Base-by-base conservation (phyloP, 225 moss, liverwort and hornwort genomes). In the Pseudisothecium myosuroides region DNA sequence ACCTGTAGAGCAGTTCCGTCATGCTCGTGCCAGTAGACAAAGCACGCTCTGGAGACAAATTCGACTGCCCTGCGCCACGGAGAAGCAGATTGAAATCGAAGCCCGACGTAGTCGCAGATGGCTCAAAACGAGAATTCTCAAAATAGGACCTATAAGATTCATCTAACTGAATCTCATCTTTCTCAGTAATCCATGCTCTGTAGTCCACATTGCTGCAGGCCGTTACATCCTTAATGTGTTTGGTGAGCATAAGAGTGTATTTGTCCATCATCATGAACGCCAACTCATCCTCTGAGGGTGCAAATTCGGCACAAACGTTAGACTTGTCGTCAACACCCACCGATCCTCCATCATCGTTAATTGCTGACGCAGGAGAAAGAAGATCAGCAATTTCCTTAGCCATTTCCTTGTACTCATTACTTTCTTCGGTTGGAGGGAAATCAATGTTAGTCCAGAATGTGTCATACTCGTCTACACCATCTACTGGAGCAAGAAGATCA, bases 1-100 rank as follows among this genome's bases (percentile, higher is more conserved):
- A 93, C 92, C 86, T 91, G 88, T 90, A 89, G 81, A 93, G 91
- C 81, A 93, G 71, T 85, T 90, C 91, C 32, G 89, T 88, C 75
- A 89, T 54, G 75, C 83, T 88, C 31, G 82, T 84, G 79, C 65
- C 61, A 80, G 74, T 34, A 32, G 85, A 85, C 61, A 87, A 49
- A 62, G 84, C 14, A 61, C 82, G 82, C 77, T 82, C 85, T 36
- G 66, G 58, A 76, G 90, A 92, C 36, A 76, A 72, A 88, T 58
- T 85, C 54, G 58, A 74, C 45, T 80, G 87, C 56, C 84, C 87
- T 59, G 67, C 37, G 80, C 73, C 52, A 76, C 87, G 92, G 54
- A 94, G 91, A 81, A 88, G 77, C 65, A 89, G n/a, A 80, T 88
- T 87, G 88, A 89, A 93, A 72, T 91, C 89, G 47, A 92, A 81